A percentile compares a stretch with the other conserved stretches of the same genome.
phyloP scores from a whole-genome alignment of 179 eudicot genomes.

The Camellia oleifera region DNA sequence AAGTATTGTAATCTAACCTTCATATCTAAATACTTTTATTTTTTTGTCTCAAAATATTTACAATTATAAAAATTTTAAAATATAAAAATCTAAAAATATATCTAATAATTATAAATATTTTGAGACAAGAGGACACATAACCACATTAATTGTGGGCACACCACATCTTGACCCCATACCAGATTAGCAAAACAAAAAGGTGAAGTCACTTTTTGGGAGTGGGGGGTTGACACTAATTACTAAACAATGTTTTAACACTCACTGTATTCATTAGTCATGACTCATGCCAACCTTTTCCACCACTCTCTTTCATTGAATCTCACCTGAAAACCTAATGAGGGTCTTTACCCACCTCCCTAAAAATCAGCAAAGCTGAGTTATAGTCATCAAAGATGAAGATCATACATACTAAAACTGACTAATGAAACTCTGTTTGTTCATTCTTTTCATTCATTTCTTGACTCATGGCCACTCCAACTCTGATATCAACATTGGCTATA shows the following conservation, averaged over 20 bases:
- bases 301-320: constrained; percentile 10
- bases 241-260: constrained; percentile 7
- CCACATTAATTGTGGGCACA: too few relatives aligned
- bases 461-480: constrained; percentile 29
- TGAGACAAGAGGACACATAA: not conserved
- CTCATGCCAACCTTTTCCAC: constrained; percentile 11
- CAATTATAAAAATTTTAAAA: too few relatives aligned
- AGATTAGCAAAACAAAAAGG: not conserved
- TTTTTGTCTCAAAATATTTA: too few relatives aligned
- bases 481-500: constrained; percentile 50
- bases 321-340: not conserved
- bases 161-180: not conserved
- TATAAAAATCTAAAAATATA: too few relatives aligned
- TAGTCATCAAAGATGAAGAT: not conserved
- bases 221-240: constrained; percentile 7
- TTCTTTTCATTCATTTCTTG: constrained; percentile 30
- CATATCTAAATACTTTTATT: too few relatives aligned
- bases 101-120: not conserved
- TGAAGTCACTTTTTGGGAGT: constrained; percentile 19
- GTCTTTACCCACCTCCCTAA: not conserved
- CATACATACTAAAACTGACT: not conserved
- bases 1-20: too few relatives aligned
- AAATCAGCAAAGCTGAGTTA: not conserved
- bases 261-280: too few relatives aligned
- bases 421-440: constrained; percentile 32